phyloP scores from a whole-genome alignment of 2,329 filamentous ascomycete genomes.

The Ceratocystis ficicola region DNA sequence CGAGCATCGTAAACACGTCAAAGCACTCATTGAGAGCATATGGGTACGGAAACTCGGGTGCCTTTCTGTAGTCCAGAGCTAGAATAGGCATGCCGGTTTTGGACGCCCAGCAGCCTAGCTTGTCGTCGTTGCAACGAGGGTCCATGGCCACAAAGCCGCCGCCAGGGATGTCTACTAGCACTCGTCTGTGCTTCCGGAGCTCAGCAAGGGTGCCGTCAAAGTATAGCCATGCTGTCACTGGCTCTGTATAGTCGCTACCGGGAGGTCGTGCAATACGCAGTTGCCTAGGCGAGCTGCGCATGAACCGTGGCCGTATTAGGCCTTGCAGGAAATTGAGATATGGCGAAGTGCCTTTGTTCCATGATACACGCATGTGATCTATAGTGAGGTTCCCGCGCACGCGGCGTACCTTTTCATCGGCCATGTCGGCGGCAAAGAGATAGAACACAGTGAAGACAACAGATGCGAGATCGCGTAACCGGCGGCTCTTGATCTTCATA shows the following conservation, averaged over 20 bases:
- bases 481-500: slow-evolving; percentile 73
- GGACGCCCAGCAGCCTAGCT: slow-evolving; percentile 81
- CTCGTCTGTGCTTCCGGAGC: slow-evolving; percentile 59
- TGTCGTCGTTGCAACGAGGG: slow-evolving; percentile 88
- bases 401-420: slow-evolving; percentile 91
- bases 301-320: slow-evolving; percentile 65
- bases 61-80: slow-evolving; percentile 68
- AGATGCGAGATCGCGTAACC: slow-evolving; percentile 69
- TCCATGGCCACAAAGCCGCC: slow-evolving; percentile 96
- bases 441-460: slow-evolving; percentile 84
- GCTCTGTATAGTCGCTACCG: slow-evolving; percentile 70
- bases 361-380: slow-evolving; percentile 81
- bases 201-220: slow-evolving; percentile 78
- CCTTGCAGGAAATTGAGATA: slow-evolving; percentile 64
- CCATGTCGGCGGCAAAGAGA: slow-evolving; percentile 79
- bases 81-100: slow-evolving; percentile 79
- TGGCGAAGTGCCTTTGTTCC: slow-evolving; percentile 88
- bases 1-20: slow-evolving; percentile 34
- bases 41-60: slow-evolving; percentile 40
- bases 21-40: slow-evolving; percentile 40
- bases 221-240: slow-evolving; percentile 80
- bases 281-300: slow-evolving; percentile 66
- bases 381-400: slow-evolving; percentile 77
- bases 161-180: slow-evolving; percentile 83
- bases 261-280: slow-evolving; percentile 73